Base-by-base conservation (phyloP, 176 grass and related monocot species). In the Oryza meridionalis region DNA sequence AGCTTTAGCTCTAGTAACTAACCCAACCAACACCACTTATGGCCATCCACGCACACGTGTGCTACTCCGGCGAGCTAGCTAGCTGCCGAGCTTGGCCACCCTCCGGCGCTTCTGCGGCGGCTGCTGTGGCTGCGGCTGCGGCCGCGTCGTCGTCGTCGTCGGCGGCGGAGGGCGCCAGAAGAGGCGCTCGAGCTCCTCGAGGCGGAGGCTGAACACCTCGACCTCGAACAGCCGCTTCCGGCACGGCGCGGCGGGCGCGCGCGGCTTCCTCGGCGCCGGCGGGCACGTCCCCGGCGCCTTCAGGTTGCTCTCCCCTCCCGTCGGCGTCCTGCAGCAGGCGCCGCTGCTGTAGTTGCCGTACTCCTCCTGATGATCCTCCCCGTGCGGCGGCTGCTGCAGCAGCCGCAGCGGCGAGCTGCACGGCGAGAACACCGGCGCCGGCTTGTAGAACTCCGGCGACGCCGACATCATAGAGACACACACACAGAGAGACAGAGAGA, bases 201-300 rank as follows among this genome's bases (percentile, higher is more conserved):
- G 86, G 67, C 86, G 80, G 69, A 92, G 85, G 55, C 86, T 88
- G 58, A 95, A 78, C 70, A 92, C 84, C 86, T 95, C 93, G 79
- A 90, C 80, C 90, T 92, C 90, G 85, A 90, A 86, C 73, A 95
- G 79, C 73, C 88, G 84, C 85, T 91, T 92, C 90, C 91, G 84
- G 93, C 90, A 90, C 67, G 86, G 89, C 74, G 73, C 86, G 67
- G 86, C 24, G 72, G 93, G 49, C 79, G 69, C 70, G 26, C 75
- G 81, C 42, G 88, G 88, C 90, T 92, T 95, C 86, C 85, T 76
- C 62, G 90, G 93, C 85, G 90, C 90, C 77, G 93, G 93, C 25
- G 90, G 93, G 75, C 93, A 95, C 19, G 82, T 90, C 10, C 25
- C 80, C 0, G 61, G 71, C 24, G 53, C 67, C 47, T 82, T 87